phyloP scores from a whole-genome alignment of 345 rosid genomes.

The Lepidium aucheri region DNA sequence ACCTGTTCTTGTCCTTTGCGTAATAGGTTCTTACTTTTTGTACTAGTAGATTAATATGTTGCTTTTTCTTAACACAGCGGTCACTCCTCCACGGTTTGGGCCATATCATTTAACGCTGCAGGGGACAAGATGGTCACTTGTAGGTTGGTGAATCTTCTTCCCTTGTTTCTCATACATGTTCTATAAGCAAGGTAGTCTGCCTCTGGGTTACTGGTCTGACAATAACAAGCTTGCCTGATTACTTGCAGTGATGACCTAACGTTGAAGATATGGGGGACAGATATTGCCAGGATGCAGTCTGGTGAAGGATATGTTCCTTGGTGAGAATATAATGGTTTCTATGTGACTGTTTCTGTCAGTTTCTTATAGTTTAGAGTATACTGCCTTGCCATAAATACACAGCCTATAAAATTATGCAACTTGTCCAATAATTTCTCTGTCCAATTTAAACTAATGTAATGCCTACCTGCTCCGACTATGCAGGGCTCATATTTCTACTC shows the following conservation, averaged over 20 bases:
- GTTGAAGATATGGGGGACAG: slow-evolving; percentile 76
- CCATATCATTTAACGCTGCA: slow-evolving; percentile 58
- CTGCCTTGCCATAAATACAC: background rate
- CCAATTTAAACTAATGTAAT: background rate
- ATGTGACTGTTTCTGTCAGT: slow-evolving; percentile 1
- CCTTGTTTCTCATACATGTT: background rate
- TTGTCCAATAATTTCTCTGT: background rate
- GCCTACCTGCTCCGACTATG: slow-evolving; percentile 13
- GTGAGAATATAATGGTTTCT: slow-evolving; percentile 40
- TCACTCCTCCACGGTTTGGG: slow-evolving; percentile 92
- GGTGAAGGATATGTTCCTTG: slow-evolving; percentile 70
- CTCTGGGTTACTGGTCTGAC: slow-evolving; percentile 8
- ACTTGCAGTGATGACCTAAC: slow-evolving; percentile 92
- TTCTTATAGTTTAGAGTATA: background rate
- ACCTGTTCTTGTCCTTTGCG: background rate
- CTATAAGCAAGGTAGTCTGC: background rate
- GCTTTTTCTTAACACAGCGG: slow-evolving; percentile 45
- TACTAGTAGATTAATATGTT: background rate
- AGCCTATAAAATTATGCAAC: background rate
- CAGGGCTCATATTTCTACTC: slow-evolving; percentile 80
- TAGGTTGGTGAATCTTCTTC: slow-evolving; percentile 44
- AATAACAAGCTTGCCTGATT: slow-evolving; percentile 7
- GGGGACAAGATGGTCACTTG: slow-evolving; percentile 94
- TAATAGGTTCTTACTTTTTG: background rate
- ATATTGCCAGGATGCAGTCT: slow-evolving; percentile 46